Evolutionary conservation across 495 filamentous ascomycete genomes (phyloP), one percentile per base, ranked within the genome.

Genomic region (Terfezia boudieri): DNA sequence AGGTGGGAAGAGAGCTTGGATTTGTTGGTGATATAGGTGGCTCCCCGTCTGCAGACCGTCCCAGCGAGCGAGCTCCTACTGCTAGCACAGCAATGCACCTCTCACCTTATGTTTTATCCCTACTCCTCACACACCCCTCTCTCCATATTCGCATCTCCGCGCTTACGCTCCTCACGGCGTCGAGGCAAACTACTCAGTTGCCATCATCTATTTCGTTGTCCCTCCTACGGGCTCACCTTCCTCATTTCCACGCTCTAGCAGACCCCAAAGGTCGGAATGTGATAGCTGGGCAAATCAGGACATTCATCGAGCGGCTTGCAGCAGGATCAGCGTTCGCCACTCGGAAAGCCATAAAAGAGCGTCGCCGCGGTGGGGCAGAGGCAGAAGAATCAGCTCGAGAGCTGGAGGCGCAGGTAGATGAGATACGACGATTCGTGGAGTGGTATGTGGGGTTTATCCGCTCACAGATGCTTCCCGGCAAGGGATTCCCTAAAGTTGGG

Each of bases 401-500:
- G 67, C 20, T 59, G 64, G 52, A 9, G 53, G 53, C 35, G 52
- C 61, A 51, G 52, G 56, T 65, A 54, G 53, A 57, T 1, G 69
- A 72, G 26, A 79, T 82, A 32, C 67, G 71, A 23, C 61, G 60
- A 0, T 94, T 89, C 60, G 51, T 90, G 12, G 57, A 58, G 6
- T 83, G 79, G 74, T 94, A 88, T 63, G 50, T 82, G 5, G 53
- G 68, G 0, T 88, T 90, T 57, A 63, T 98, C n/a, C 68, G 73
- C 41, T 64, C 67, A 11, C 85, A 94, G 60, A 68, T 98, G 26
- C 67, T 76, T 37, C 77, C 86, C 1, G 83, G 79, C 0, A 74
- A 82, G 14, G 84, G 84, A 16, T 96, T 95, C 59, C 84, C 89
- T 58, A 78, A 85, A 10, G 87, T 89, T 58, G 82, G 86, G n/a